Evolutionary conservation across 495 filamentous ascomycete genomes (phyloP), one percentile per base, ranked within the genome.

Genomic region (Lindgomyces ingoldianus): DNA sequence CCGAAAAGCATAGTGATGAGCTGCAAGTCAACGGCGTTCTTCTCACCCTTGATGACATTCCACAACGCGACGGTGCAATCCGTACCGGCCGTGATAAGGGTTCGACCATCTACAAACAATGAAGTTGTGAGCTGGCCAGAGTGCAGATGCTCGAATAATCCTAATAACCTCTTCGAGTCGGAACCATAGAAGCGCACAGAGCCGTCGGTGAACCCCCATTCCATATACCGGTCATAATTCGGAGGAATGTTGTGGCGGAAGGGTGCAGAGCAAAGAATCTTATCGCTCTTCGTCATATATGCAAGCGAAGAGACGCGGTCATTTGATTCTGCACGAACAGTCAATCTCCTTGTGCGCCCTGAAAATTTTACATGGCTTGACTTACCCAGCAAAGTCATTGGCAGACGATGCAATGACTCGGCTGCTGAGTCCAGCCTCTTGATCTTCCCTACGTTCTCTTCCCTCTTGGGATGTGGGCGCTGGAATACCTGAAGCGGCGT

Each of bases 181-280:
- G 86, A 82, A 36, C 86, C 81, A 74, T 90, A 96, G 79, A 97
- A 98, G 10, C 94, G 86, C 6, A 98, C 84, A 70, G 90, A 92
- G 65, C 89, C 90, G 77, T 98, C 94, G 6, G 91, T 87, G 72
- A 94, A 98, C 1, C 92, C 94, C 94, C 93, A 97, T 75, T 97
- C 91, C 74, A 98, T 83, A 65, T 89, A 96, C 67, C 92, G 91
- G 71, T 98, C 93, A 64, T 89, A 93, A 29, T 77, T 77, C 3
- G 95, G 93, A 1, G 92, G 91, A 14, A 98, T 87, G 68, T 96
- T 93, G 33, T 96, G 80, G 41, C 90, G 79, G 72, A 93, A 88
- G 3, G 91, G 81, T 29, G 88, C 86, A n/a, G 91, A 87, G 66
- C 89, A 94, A 44, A 98, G 80, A 10, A 98, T 77, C 26, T 89